Base-by-base conservation (phyloP, 106 monocot species). In the Acorus calamus region DNA sequence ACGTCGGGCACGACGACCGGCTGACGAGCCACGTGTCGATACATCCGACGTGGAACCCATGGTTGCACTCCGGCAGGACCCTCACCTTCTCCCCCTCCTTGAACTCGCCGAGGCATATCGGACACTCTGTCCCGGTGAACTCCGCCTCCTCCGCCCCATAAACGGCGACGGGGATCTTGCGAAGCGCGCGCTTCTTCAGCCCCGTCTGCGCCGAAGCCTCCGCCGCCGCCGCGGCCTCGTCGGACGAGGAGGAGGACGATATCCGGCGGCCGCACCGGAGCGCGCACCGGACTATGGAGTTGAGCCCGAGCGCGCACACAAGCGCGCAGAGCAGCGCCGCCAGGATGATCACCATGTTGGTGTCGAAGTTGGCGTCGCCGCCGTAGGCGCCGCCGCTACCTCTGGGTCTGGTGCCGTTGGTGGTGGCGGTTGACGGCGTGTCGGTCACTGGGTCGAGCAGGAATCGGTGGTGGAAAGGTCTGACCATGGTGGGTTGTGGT, bases 261-360 rank as follows among this genome's bases (percentile, higher is more conserved):
- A 55, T 42, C 3, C 74, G 66, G 46, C 74, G 55, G 1, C 67
- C 66, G 57, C 75, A 69, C 53, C 81, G 72, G 42, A 81, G 71
- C 50, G 75, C 58, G 78, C 77, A 81, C 7, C 83, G 80, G 43
- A 84, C 64, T 61, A 73, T 74, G 41, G 88, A 78, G 62, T 76
- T 78, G 47, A 89, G 76, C 47, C 72, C 73, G 7, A 89, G 73
- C 6, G 73, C 81, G 70, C 78, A 73, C 51, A 81, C 61, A 11
- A 81, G 57, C 42, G 84, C 78, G 56, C 65, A 75, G 8, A 89
- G 66, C 12, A 89, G 73, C 14, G 76, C 79, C 10, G 73, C 78
- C 47, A 89, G 76, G 66, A 89, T 73, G 76, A 89, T 84, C 12
- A 81, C 76, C 84, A 84, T 81, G 84, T 77, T 84, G 49, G 72